Percentiles rank a stretch among this genome's conserved stretches.
Conservation (phyloP, 1,139 yeast species). For the Candida neerlandica region DNA sequence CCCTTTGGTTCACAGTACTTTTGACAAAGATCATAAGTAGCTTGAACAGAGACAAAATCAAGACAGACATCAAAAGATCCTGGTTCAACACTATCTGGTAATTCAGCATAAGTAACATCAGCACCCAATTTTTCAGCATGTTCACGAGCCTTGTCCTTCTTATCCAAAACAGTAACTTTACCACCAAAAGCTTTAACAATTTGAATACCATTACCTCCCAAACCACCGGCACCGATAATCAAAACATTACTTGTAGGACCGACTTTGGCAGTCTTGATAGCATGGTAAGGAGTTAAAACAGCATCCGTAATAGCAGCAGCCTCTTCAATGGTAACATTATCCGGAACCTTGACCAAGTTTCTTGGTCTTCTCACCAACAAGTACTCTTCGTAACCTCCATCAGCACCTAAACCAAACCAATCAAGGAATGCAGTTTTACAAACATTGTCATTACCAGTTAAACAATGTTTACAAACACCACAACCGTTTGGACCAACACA, state of each 20-base stretch:
- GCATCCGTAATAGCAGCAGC: constrained; percentile 49
- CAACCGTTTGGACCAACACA: constrained; percentile 20
- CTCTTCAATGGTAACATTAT: constrained; percentile 34
- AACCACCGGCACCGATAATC: constrained; percentile 48
- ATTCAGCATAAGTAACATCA: constrained; percentile 31
- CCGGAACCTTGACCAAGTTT: constrained; percentile 39
- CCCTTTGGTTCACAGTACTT: constrained; percentile 35
- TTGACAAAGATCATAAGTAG: constrained; percentile 34
- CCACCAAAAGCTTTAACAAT: constrained; percentile 29
- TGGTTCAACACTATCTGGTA: constrained; percentile 14
- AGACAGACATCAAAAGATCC: constrained; percentile 37
- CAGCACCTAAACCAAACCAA: constrained; percentile 34
- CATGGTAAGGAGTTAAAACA: constrained; percentile 47
- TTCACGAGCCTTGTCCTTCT: constrained; percentile 30
- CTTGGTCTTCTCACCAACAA: constrained; percentile 32
- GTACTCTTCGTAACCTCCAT: constrained; percentile 50
- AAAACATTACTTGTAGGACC: constrained; percentile 35
- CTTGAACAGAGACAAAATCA: constrained; percentile 45
- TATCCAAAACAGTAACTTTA: constrained; percentile 38
- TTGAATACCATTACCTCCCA: constrained; percentile 48
- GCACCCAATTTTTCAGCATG: constrained; percentile 40
- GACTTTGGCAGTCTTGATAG: constrained; percentile 20
- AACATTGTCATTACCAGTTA: constrained; percentile 37
- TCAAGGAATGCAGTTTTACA: constrained; percentile 27
- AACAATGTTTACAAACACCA: constrained; percentile 26